Conservation (phyloP, 371 early-diverging fungal species). For the Nematocida major region DNA sequence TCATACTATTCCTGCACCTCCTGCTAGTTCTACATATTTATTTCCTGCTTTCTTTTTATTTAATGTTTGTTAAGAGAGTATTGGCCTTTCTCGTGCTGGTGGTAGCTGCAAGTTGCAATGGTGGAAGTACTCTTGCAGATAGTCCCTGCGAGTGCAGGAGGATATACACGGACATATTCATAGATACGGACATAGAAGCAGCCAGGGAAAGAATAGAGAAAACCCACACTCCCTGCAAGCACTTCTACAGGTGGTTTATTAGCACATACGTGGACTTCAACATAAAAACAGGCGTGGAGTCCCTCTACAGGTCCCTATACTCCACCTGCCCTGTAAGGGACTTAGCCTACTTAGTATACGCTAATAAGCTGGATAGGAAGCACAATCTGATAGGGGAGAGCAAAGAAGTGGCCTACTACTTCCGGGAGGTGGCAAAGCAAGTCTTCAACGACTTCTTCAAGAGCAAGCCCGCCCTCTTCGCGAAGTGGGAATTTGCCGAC, state of each 20-base stretch:
- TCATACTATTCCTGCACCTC: no score
- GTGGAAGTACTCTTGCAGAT: no score
- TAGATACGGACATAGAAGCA: background rate
- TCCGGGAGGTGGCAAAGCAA: conserved; percentile 25
- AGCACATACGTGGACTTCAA: conserved; percentile 10
- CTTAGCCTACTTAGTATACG: conserved; percentile 27
- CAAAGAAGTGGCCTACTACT: conserved; percentile 14
- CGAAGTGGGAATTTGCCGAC: conserved; percentile 41
- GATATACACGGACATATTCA: conserved; percentile 17
- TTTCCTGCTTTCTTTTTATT: no score
- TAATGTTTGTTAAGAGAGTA: no score
- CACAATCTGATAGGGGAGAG: conserved; percentile 6
- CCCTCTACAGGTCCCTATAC: conserved; percentile 1
- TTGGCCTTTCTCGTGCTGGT: no score
- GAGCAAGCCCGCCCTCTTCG: conserved; percentile 10
- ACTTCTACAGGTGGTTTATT: conserved; percentile 45
- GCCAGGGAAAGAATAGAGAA: background rate
- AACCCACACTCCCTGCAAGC: background rate
- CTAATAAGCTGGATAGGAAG: conserved; percentile 15
- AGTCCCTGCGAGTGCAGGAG: background rate
- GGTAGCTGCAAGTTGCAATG: no score
- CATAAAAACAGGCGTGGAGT: conserved; percentile 6
- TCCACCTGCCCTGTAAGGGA: conserved; percentile 15
- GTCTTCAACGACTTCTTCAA: conserved; percentile 26
- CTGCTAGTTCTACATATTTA: no score